phyloP scores from a whole-genome alignment of 805 yeast genomes.

The Saturnispora serradocipensis region DNA sequence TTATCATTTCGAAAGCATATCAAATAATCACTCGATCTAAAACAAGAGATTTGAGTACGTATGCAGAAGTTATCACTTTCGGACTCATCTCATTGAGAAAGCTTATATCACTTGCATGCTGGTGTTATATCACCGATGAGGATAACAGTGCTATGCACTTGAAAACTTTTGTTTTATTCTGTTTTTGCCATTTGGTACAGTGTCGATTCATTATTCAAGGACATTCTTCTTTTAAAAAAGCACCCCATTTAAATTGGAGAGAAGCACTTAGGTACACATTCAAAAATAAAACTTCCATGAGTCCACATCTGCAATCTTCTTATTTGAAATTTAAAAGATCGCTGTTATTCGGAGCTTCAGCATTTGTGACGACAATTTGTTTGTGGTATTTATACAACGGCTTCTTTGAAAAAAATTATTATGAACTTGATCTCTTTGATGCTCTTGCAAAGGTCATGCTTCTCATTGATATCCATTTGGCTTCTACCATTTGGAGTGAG shows the following conservation, averaged over 20 bases:
- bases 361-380: not conserved
- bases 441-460: slow-evolving; percentile 4
- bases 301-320: not conserved
- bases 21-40: not conserved
- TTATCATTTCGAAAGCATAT: slow-evolving; percentile 4
- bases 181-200: slow-evolving; percentile 20
- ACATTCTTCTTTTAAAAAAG: slow-evolving; percentile 4
- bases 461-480: slow-evolving; percentile 7
- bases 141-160: slow-evolving; percentile 23
- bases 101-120: slow-evolving; percentile 19
- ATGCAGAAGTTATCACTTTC: slow-evolving; percentile 19
- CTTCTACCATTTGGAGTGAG: slow-evolving; percentile 8
- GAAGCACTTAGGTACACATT: slow-evolving; percentile 18
- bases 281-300: not conserved
- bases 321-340: slow-evolving; percentile 2
- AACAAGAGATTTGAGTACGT: not conserved
- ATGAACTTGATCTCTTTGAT: not conserved
- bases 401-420: not conserved
- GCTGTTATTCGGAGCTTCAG: not conserved
- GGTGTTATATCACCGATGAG: slow-evolving; percentile 22
- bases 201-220: slow-evolving; percentile 21
- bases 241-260: slow-evolving; percentile 2
- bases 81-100: slow-evolving; percentile 22
- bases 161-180: slow-evolving; percentile 22
- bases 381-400: not conserved